These are phyloP conservation scores for Austroboletus eburneus DNA, from an alignment of 768 basidiomycete genomes.

Conservation along the genomic window DNA sequence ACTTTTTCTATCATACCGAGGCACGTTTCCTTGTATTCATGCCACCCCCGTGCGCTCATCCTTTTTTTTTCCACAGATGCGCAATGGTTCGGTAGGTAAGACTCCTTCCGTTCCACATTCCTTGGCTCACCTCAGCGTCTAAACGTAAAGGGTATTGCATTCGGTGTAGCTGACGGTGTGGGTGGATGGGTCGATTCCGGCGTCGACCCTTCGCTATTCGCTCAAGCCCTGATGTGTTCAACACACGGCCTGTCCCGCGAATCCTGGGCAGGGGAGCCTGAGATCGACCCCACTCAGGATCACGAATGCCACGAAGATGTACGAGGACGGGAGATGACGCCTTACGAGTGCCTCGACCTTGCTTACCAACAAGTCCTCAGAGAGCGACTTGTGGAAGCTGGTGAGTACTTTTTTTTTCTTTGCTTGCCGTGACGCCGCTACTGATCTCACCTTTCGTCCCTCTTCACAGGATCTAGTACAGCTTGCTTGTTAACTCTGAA, in stretches of 20 bases:
- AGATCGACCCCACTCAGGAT: conserved; percentile 72
- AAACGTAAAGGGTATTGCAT: conserved; percentile 56
- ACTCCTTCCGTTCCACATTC: conserved; percentile 2
- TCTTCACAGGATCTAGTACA: conserved; percentile 72
- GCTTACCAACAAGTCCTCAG: conserved; percentile 69
- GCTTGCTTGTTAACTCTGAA: conserved; percentile 75
- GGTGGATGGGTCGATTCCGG: conserved; percentile 87
- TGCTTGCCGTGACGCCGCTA: too few relatives aligned
- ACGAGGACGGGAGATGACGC: conserved; percentile 66
- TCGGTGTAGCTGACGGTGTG: conserved; percentile 91
- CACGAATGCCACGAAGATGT: conserved; percentile 61
- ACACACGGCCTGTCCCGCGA: conserved; percentile 66
- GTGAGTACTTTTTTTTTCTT: too few relatives aligned
- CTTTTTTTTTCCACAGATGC: conserved; percentile 50
- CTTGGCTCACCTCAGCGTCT: conserved; percentile 21
- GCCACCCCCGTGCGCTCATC: conserved; percentile 2
- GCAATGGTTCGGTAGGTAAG: conserved; percentile 67
- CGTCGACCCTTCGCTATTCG: conserved; percentile 85
- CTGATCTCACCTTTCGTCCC: conserved; percentile 1
- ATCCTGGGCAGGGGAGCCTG: conserved; percentile 82
- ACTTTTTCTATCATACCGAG: conserved; percentile 66
- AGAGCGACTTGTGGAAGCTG: conserved; percentile 56
- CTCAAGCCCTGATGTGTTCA: conserved; percentile 88
- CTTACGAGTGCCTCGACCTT: conserved; percentile 65
- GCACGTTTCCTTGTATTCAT: conserved; percentile 37